Evolutionary conservation across 192 early-diverging fungal genomes (phyloP), one percentile per base, ranked within the genome.

Genomic region (Phlyctochytrium planicorne): DNA sequence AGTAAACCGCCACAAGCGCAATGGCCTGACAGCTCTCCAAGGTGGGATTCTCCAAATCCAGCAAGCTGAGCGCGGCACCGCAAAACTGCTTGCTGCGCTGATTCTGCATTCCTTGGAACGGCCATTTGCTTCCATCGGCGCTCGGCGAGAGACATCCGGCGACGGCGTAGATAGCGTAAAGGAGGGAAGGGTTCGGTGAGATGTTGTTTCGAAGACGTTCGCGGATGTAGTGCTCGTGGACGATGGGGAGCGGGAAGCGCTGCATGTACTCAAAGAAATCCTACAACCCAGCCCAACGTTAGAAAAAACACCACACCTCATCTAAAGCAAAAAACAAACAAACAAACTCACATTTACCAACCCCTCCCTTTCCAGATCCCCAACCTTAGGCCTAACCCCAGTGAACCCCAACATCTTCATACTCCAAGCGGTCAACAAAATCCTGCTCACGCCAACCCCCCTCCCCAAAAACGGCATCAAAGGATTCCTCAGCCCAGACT

Each of bases 191-290:
- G 12, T 50, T 50, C 40, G 40, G 40, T 14, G 40, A n/a, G 40
- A 14, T 50, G n/a, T n/a, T n/a, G 12, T 10, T 14, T n/a, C 40
- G 40, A 10, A 50, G 10, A n/a, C 40, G 40, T 10, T 50, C 12
- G 10, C 40, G 40, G 40, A 50, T 14, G 10, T 50, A 10, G 40
- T 10, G 12, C 40, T 50, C 40, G 40, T 50, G 40, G 40, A 50
- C 40, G 40, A 50, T 50, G 40, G 40, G 40, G 40, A 50, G n/a
- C n/a, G 40, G 40, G 10, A n/a, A 50, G 40, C 40, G 40, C n/a
- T n/a, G n/a, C n/a, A n/a, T n/a, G n/a, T n/a, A n/a, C n/a, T n/a
- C n/a, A n/a, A n/a, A n/a, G n/a, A n/a, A n/a, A n/a, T n/a, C n/a
- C n/a, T n/a, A 47, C 10, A 47, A n/a, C n/a, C n/a, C n/a, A n/a